Percentiles rank a stretch among this genome's conserved stretches.
phyloP scores from a whole-genome alignment of 148 eudicot genomes.

The Polygonum maritimum region DNA sequence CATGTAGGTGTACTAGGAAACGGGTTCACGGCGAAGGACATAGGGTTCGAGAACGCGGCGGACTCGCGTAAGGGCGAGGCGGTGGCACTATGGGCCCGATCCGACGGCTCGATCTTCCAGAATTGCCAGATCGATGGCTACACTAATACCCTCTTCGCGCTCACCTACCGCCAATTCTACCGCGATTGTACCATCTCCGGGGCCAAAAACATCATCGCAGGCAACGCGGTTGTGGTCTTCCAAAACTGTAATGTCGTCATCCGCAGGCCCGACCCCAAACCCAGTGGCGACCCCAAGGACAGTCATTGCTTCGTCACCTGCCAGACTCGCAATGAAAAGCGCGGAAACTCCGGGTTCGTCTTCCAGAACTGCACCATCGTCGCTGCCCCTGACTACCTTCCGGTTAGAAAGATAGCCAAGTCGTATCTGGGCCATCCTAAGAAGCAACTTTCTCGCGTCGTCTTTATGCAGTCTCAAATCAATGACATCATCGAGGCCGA shows the following conservation, averaged over 20 bases:
- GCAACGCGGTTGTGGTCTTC: constrained; percentile 43
- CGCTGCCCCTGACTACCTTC: constrained; percentile 16
- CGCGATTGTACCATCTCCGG: constrained; percentile 56
- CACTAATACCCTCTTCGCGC: constrained; percentile 23
- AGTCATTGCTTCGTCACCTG: constrained; percentile 44
- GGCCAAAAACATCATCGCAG: constrained; percentile 50
- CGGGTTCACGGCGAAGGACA: constrained; percentile 28
- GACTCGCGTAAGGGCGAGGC: not conserved
- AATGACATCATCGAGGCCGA: constrained; percentile 29
- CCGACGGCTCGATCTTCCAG: constrained; percentile 25
- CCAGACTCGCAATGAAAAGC: constrained; percentile 28
- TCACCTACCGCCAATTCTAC: constrained; percentile 50
- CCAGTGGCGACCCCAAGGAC: constrained; percentile 16
- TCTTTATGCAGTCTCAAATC: constrained; percentile 33
- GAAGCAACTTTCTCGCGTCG: constrained; percentile 31
- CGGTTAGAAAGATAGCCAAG: constrained; percentile 9
- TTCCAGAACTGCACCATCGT: constrained; percentile 36
- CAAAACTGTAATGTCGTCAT: constrained; percentile 47
- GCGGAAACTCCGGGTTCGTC: constrained; percentile 21
- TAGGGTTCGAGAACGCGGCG: constrained; percentile 33
- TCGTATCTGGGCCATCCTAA: constrained; percentile 47
- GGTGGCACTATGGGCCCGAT: constrained; percentile 24
- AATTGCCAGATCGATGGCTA: constrained; percentile 32
- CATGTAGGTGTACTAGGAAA: constrained; percentile 25
- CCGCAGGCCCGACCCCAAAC: constrained; percentile 43